phyloP scores from a whole-genome alignment of 352 stramenopile species.

The Blastocystis sp. region DNA sequence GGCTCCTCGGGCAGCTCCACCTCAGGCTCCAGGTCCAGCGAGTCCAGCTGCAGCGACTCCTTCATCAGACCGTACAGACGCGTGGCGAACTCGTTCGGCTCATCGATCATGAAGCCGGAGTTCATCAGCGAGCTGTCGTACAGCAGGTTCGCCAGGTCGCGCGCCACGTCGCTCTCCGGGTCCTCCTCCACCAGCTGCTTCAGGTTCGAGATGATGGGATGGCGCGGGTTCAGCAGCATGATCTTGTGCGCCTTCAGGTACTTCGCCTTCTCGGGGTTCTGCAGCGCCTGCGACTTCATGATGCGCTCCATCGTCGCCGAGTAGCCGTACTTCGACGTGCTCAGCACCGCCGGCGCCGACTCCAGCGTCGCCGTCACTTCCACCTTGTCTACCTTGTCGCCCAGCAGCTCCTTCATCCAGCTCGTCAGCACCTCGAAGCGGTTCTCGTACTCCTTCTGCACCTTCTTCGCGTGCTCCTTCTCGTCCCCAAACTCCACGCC shows the following conservation, averaged over 20 bases:
- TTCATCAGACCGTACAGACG: conserved; percentile 90
- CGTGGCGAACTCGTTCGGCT: conserved; percentile 86
- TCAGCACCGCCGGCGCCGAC: conserved; percentile 89
- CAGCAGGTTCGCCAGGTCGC: conserved; percentile 91
- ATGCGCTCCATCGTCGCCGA: conserved; percentile 99
- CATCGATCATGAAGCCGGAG: conserved; percentile 91
- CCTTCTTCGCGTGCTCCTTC: conserved; percentile 87
- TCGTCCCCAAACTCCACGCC: conserved; percentile 97
- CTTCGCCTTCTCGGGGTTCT: conserved; percentile 76
- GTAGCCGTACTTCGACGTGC: conserved; percentile 92
- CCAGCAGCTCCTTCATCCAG: conserved; percentile 91
- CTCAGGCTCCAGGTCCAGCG: conserved; percentile 86
- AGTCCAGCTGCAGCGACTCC: conserved; percentile 84
- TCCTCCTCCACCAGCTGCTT: conserved; percentile 77
- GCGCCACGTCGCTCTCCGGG: conserved; percentile 79
- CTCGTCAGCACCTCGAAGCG: conserved; percentile 92
- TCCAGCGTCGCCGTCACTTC: conserved; percentile 88
- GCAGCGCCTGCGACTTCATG: conserved; percentile 94
- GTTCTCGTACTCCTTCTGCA: conserved; percentile 90
- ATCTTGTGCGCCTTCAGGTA: conserved; percentile 82
- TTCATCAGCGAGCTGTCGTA: conserved; percentile 95
- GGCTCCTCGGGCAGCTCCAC: conserved; percentile 84
- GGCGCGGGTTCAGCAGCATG: conserved; percentile 96
- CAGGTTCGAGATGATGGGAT: conserved; percentile 94
- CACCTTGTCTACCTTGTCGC: conserved; percentile 88